Base-by-base conservation (phyloP, 2,329 filamentous ascomycete genomes). In the Alternaria gansuensis region DNA sequence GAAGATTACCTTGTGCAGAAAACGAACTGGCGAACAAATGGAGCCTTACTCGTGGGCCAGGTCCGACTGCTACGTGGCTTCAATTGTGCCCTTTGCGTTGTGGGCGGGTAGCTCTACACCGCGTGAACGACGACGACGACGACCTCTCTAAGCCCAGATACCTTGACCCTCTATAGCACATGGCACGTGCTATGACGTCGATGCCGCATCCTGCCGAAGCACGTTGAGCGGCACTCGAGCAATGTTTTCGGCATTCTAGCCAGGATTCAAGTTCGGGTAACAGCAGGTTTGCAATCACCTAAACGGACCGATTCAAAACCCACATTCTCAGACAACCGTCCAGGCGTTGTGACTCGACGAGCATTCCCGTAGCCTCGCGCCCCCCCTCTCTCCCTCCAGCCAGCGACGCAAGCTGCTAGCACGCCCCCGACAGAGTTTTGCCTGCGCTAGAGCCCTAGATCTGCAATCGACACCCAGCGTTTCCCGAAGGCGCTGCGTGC, bases 11-110 rank as follows among this genome's bases (percentile, higher is more conserved):
- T 37, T 37, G 39, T 50, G 29, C 50, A 58, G 51, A 39, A 41
- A 49, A 29, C 45, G 36, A 49, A 29, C 45, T 3, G 41, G 34
- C 28, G 49, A 28, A 40, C 4, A 39, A 43, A 11, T 14, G 21
- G 39, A 34, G n/a, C 26, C 21, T 31, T 48, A 28, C 21, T 39
- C 34, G 51, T 40, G 34, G 51, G 23, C 13, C 14, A 17, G 31
- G n/a, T 21, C 26, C 45, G 46, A 29, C 7, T 24, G 55, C 60
- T 63, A 63, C 58, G 61, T 63, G 61, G 61, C 61, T 63, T 53
- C 49, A 26, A 31, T 59, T 31, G 44, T 14, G 36, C 21, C 29
- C 21, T 40, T n/a, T 10, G 48, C 40, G 41, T 44, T 29, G 23
- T 21, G 21, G 44, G 44, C 31, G 31, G 44, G n/a, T 24, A 34